Base-by-base conservation (phyloP, 805 yeast genomes). In the Dipodascus albidus region DNA sequence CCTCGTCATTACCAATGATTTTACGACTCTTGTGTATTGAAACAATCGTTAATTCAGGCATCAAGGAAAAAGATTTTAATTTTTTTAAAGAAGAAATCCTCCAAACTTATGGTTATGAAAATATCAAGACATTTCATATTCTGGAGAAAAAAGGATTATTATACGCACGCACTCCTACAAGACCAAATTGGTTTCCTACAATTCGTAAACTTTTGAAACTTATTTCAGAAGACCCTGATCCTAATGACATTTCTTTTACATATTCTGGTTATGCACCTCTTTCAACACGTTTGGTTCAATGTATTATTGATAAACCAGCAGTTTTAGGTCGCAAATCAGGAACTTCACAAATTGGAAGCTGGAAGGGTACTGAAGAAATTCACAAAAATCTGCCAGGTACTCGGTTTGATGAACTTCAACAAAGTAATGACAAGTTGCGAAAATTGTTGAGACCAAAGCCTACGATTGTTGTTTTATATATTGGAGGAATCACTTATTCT, bases 401-500 rank as follows among this genome's bases (percentile, higher is more conserved):
- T 23, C 56, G 62, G 0, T 60, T 70, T 8, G 73, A 69, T 35
- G 66, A 65, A 54, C 52, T 60, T 49, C 62, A 64, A 58, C 54
- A 60, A 17, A 52, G 58, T 52, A 54, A 59, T 31, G 64, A 68
- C 9, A 67, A 67, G 50, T 60, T 67, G 20, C 58, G 69, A 15
- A 64, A 66, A 23, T 63, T 68, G 23, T 57, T 67, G 31, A 50
- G 60, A 41, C 63, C 58, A 31, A 62, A 59, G 35, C 63, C 65
- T 8, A 64, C 63, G 53, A 68, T 64, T 52, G 67, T 55, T 62
- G 87, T 56, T 59, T 87, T 51, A 78, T 81, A 84, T 57, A 62
- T 90, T 44, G 98, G 98, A 14, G 98, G 99, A 0, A 70, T 90
- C 4, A 87, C 97, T 0, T 75, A 86, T 63, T 81, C 93, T 6